Conservation (phyloP, 2,329 filamentous ascomycete genomes). For the Bretziella fagacearum region DNA sequence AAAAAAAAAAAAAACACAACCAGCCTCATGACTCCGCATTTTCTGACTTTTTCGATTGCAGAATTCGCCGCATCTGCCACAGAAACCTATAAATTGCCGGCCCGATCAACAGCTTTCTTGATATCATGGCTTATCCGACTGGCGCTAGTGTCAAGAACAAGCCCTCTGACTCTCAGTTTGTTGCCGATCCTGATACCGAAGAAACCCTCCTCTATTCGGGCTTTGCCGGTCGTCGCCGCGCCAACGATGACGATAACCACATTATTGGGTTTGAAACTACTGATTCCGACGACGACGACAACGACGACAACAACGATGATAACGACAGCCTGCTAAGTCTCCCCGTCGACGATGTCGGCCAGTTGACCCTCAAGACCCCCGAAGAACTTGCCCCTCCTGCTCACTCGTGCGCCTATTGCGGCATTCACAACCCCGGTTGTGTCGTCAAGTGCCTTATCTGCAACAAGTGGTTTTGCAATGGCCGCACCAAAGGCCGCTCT, state of each 20-base stretch:
- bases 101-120: slow-evolving; percentile 2
- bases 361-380: slow-evolving; percentile 34
- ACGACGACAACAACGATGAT: slow-evolving; percentile 59
- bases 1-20: neutral
- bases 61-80: slow-evolving; percentile 1
- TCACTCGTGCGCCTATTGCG: slow-evolving; percentile 95
- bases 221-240: slow-evolving; percentile 45
- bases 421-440: slow-evolving; percentile 86
- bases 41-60: slow-evolving; percentile 6
- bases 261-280: slow-evolving; percentile 85
- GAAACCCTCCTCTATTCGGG: slow-evolving; percentile 55
- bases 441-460: slow-evolving; percentile 94
- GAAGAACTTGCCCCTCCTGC: slow-evolving; percentile 81
- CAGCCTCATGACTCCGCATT: slow-evolving; percentile 4
- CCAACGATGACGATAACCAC: slow-evolving; percentile 80
- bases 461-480: slow-evolving; percentile 98
- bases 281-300: slow-evolving; percentile 39
- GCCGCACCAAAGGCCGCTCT: slow-evolving; percentile 86
- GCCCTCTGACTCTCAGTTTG: slow-evolving; percentile 11
- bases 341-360: slow-evolving; percentile 58
- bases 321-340: slow-evolving; percentile 60
- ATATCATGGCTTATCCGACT: slow-evolving; percentile 13
- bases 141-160: slow-evolving; percentile 10
- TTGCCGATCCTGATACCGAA: slow-evolving; percentile 39
- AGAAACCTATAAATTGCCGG: slow-evolving; percentile 4